Percentiles rank a stretch among this genome's conserved stretches.
phyloP scores from a whole-genome alignment of 768 basidiomycete species.

The Serendipita indica region DNA sequence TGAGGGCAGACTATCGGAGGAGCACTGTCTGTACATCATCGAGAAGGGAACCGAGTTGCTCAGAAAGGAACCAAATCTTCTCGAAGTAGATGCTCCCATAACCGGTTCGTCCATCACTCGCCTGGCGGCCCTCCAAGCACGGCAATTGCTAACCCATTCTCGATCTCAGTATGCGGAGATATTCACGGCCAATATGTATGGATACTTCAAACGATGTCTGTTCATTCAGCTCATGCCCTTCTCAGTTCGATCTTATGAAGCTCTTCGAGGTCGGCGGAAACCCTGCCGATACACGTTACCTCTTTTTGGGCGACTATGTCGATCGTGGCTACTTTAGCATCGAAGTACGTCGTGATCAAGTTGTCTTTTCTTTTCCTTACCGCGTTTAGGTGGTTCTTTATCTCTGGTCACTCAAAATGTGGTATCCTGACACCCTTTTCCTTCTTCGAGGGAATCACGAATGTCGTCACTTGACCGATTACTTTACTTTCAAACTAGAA shows the following conservation, averaged over 20 bases:
- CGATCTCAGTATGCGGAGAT: conserved; percentile 79
- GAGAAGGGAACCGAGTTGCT: conserved; percentile 75
- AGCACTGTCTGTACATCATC: conserved; percentile 89
- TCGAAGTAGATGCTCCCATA: conserved; percentile 93
- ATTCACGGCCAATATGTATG: conserved; percentile 98
- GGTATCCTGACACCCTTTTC: conserved; percentile 96
- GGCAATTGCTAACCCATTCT: conserved; percentile 11
- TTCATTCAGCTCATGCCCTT: conserved; percentile 8
- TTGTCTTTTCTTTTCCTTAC: neutral
- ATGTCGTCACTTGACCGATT: conserved; percentile 95
- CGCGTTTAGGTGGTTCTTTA: conserved; percentile 77
- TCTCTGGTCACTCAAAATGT: conserved; percentile 96
- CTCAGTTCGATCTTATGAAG: conserved; percentile 86
- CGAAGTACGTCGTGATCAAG: conserved; percentile 38
- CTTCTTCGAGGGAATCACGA: conserved; percentile 97
- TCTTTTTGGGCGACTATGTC: conserved; percentile 88
- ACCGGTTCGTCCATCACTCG: conserved; percentile 45
- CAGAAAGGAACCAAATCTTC: conserved; percentile 71
- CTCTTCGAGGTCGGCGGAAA: conserved; percentile 88
- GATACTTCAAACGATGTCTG: conserved; percentile 13
- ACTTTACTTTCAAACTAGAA: conserved; percentile 94
- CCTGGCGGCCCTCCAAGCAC: conserved; percentile 2
- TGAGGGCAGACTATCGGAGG: conserved; percentile 84
- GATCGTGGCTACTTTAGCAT: conserved; percentile 91
- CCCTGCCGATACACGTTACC: conserved; percentile 84